A percentile compares a stretch with the other conserved stretches of the same genome.
These are phyloP conservation scores for Termitomyces sp. DNA, from an alignment of 768 basidiomycete species.

Conservation along the genomic window DNA sequence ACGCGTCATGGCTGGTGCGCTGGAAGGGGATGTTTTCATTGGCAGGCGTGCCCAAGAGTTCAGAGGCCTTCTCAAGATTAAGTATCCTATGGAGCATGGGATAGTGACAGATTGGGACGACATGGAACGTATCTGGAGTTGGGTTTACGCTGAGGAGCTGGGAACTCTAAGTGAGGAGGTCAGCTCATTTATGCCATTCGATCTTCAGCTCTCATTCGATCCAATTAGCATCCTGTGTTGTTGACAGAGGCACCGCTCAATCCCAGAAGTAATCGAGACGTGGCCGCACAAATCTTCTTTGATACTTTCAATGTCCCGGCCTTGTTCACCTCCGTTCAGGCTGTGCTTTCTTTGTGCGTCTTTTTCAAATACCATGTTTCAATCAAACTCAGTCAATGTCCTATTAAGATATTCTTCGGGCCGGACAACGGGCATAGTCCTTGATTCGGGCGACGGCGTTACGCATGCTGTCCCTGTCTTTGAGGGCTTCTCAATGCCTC, in stretches of 20 bases:
- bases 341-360: conserved; percentile 89
- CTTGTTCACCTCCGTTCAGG: conserved; percentile 94
- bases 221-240: conserved; percentile 88
- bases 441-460: conserved; percentile 98
- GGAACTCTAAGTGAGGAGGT: conserved; percentile 98
- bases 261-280: conserved; percentile 92
- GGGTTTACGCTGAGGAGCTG: conserved; percentile 95
- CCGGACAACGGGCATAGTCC: conserved; percentile 97
- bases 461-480: conserved; percentile 99
- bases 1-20: conserved; percentile 95
- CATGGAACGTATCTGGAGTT: conserved; percentile 99
- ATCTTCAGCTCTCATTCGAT: conserved; percentile 18
- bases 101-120: conserved; percentile 99
- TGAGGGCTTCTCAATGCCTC: conserved; percentile 99
- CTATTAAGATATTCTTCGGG: conserved; percentile 91
- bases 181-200: conserved; percentile 16
- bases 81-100: conserved; percentile 99
- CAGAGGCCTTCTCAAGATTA: conserved; percentile 93
- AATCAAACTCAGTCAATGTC: conserved; percentile 12
- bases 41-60: conserved; percentile 95
- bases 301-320: conserved; percentile 99
- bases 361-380: conserved; percentile 1
- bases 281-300: conserved; percentile 98
- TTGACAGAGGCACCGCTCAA: conserved; percentile 98
- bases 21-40: conserved; percentile 96